Conservation (phyloP, 805 yeast genomes). For the Debaryomyces prosopidis region DNA sequence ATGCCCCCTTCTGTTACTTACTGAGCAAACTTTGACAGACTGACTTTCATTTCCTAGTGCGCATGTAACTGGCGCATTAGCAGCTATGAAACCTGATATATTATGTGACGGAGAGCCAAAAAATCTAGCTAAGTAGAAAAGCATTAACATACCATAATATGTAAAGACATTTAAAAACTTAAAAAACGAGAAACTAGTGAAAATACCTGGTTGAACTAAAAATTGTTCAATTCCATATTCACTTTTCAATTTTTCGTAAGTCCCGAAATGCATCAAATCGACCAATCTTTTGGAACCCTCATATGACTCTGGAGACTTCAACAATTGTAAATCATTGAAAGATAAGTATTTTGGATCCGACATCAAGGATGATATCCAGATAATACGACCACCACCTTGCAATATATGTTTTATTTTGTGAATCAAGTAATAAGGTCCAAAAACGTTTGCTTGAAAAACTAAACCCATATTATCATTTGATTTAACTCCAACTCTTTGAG, state of each 20-base stretch:
- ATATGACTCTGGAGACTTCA: conserved; percentile 66
- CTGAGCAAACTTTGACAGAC: conserved; percentile 67
- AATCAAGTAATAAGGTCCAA: conserved; percentile 87
- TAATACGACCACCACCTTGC: conserved; percentile 60
- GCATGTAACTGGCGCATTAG: conserved; percentile 70
- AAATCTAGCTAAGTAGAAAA: conserved; percentile 81
- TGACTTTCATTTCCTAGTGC: conserved; percentile 56
- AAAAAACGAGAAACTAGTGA: conserved; percentile 78
- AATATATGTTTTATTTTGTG: conserved; percentile 62
- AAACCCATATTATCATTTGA: conserved; percentile 80
- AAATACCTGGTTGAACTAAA: conserved; percentile 91
- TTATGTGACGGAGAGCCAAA: conserved; percentile 89
- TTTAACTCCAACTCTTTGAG: conserved; percentile 75
- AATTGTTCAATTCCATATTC: conserved; percentile 65
- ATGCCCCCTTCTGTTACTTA: conserved; percentile 60
- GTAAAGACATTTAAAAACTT: conserved; percentile 76
- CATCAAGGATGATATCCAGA: conserved; percentile 88
- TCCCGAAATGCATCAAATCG: conserved; percentile 77
- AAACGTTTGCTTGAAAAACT: conserved; percentile 94
- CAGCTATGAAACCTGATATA: conserved; percentile 85
- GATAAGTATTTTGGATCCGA: conserved; percentile 75
- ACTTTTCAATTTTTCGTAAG: conserved; percentile 51
- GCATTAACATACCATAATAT: conserved; percentile 78
- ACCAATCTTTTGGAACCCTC: conserved; percentile 90
- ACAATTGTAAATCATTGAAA: conserved; percentile 70